Conservation (phyloP, 441 rosid species). For the Adansonia madagascariensis region DNA sequence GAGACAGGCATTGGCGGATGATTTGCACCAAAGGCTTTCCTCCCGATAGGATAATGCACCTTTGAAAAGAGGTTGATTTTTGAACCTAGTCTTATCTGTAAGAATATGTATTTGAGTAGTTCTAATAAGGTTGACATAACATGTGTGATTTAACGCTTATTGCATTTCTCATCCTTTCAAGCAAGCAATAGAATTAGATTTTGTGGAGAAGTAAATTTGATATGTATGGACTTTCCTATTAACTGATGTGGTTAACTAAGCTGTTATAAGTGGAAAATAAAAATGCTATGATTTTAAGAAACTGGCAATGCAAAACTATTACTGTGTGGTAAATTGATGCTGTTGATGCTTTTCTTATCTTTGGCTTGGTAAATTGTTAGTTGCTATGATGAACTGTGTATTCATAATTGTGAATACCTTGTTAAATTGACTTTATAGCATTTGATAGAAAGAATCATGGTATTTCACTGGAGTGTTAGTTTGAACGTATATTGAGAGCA, state of each 20-base stretch:
- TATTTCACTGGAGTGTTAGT: neutral
- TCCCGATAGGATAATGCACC: slow-evolving; percentile 50
- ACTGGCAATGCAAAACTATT: neutral
- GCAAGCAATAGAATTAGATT: slow-evolving; percentile 29
- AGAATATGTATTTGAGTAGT: slow-evolving; percentile 26
- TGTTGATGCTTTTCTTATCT: neutral
- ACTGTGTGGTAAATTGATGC: neutral
- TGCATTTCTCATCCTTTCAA: neutral
- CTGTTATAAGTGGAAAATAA: slow-evolving; percentile 3
- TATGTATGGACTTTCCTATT: neutral
- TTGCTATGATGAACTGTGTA: neutral
- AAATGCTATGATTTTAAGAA: slow-evolving; percentile 1
- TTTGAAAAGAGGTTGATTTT: slow-evolving; percentile 19
- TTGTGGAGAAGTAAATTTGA: slow-evolving; percentile 15
- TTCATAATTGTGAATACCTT: neutral
- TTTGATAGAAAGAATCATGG: slow-evolving; percentile 11
- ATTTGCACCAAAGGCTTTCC: slow-evolving; percentile 89
- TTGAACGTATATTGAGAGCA: neutral
- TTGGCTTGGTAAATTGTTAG: neutral
- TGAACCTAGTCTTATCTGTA: slow-evolving; percentile 22
- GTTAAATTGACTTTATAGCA: neutral
- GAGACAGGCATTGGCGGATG: slow-evolving; percentile 95
- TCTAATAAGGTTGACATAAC: slow-evolving; percentile 29
- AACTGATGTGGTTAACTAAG: slow-evolving; percentile 29
- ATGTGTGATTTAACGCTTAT: slow-evolving; percentile 1